Conservation (phyloP, 2,329 filamentous ascomycete species). For the Aspergillus spinulosporus region DNA sequence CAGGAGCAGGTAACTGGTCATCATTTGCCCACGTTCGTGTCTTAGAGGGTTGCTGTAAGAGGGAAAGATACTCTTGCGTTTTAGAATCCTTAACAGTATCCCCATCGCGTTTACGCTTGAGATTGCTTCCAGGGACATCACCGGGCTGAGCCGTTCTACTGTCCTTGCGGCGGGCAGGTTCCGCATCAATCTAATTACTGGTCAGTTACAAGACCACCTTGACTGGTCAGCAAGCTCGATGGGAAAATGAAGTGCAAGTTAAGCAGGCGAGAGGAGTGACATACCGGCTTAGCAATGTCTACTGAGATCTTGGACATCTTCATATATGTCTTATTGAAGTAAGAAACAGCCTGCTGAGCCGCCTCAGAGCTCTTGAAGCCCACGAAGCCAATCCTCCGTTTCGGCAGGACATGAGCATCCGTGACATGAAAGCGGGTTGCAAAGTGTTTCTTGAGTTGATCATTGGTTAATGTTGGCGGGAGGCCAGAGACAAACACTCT, state of each 20-base stretch:
- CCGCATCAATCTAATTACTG: conserved; percentile 43
- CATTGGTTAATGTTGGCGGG: conserved; percentile 80
- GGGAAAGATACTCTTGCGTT: conserved; percentile 79
- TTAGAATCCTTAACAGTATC: conserved; percentile 73
- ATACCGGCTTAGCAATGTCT: conserved; percentile 80
- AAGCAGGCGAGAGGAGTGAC: conserved; percentile 31
- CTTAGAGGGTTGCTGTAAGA: conserved; percentile 72
- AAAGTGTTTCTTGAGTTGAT: conserved; percentile 88
- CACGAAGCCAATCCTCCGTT: conserved; percentile 90
- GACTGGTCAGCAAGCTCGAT: conserved; percentile 39
- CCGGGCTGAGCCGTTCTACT: conserved; percentile 24
- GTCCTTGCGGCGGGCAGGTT: conserved; percentile 28
- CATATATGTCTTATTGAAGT: conserved; percentile 94
- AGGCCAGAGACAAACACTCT: conserved; percentile 72
- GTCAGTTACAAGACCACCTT: conserved; percentile 45
- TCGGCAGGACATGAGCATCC: conserved; percentile 86
- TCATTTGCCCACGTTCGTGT: conserved; percentile 64
- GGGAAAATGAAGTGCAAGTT: conserved; percentile 21
- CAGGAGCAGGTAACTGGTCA: conserved; percentile 38
- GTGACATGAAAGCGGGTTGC: conserved; percentile 74
- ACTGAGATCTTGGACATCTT: conserved; percentile 93
- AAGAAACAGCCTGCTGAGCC: conserved; percentile 80
- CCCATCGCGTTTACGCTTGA: conserved; percentile 44
- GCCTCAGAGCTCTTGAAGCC: conserved; percentile 83
- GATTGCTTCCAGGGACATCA: conserved; percentile 31